Conservation (phyloP, 805 yeast genomes). For the Nakazawaea wyomingensis region DNA sequence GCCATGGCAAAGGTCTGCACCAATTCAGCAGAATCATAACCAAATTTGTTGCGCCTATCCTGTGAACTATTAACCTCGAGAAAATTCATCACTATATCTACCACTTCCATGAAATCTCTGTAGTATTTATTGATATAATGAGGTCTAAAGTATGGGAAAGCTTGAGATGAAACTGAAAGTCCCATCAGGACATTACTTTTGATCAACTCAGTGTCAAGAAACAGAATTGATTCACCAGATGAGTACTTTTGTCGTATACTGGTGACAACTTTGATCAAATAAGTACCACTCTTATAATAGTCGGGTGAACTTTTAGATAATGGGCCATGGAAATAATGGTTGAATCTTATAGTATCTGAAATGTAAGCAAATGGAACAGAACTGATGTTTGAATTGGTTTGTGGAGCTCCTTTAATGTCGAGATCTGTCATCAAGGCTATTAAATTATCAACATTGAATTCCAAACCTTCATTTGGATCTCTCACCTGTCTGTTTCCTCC, state of each 20-base stretch:
- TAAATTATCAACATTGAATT: constrained; percentile 4
- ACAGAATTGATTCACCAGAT: not conserved
- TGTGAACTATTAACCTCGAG: not conserved
- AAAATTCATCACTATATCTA: not conserved
- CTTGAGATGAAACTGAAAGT: not conserved
- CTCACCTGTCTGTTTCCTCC: not conserved
- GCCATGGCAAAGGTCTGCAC: not conserved
- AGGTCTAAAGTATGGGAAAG: constrained; percentile 7
- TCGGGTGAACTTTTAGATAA: not conserved
- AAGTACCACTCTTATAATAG: not conserved
- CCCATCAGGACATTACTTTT: not conserved
- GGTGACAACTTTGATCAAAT: not conserved
- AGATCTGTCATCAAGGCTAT: constrained; percentile 1
- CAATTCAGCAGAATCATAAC: not conserved
- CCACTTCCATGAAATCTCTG: not conserved
- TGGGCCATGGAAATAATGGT: constrained; percentile 6
- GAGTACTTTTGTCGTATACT: constrained; percentile 1
- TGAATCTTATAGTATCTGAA: constrained; percentile 5
- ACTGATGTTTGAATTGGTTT: not conserved
- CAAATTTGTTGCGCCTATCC: not conserved
- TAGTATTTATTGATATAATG: constrained; percentile 7
- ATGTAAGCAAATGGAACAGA: constrained; percentile 8
- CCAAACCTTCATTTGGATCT: constrained; percentile 9
- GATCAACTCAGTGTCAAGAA: not conserved
- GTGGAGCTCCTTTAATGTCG: not conserved